phyloP scores from a whole-genome alignment of 306 rosid species.

The Cucurbita argyrosperma region DNA sequence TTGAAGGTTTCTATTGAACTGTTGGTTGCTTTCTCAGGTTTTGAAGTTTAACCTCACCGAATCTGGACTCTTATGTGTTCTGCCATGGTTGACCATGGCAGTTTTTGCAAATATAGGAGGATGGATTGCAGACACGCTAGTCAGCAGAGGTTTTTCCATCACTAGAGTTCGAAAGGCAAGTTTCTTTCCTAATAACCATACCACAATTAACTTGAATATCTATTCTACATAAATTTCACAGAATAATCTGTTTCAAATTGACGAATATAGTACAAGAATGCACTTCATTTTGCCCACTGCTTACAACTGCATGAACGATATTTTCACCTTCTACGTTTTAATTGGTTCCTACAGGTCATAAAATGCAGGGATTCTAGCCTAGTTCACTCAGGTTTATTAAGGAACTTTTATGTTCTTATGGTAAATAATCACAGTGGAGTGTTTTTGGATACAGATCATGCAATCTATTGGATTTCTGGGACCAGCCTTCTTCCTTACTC shows the following conservation, averaged over 20 bases:
- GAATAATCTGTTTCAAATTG: neutral
- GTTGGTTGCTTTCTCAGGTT: conserved; percentile 40
- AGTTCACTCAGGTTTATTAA: neutral
- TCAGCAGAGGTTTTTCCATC: conserved; percentile 75
- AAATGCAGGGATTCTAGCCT: neutral
- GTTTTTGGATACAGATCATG: conserved; percentile 59
- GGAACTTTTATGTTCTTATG: neutral
- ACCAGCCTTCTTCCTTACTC: conserved; percentile 85
- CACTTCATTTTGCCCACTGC: neutral
- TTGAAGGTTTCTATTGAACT: neutral
- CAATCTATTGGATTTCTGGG: conserved; percentile 86
- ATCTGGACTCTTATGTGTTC: conserved; percentile 85
- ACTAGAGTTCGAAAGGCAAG: conserved; percentile 86
- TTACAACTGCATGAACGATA: neutral
- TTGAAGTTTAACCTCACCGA: conserved; percentile 95
- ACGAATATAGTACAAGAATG: neutral
- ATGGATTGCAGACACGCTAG: conserved; percentile 96
- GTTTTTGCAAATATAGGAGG: conserved; percentile 91
- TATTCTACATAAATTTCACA: neutral
- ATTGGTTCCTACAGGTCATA: neutral
- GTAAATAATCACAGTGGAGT: conserved; percentile 1
- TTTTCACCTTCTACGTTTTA: neutral
- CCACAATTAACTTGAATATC: neutral
- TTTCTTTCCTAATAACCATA: neutral
- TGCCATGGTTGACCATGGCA: conserved; percentile 99